phyloP scores from a whole-genome alignment of 202 grass and related monocot species.

The Setaria italica region DNA sequence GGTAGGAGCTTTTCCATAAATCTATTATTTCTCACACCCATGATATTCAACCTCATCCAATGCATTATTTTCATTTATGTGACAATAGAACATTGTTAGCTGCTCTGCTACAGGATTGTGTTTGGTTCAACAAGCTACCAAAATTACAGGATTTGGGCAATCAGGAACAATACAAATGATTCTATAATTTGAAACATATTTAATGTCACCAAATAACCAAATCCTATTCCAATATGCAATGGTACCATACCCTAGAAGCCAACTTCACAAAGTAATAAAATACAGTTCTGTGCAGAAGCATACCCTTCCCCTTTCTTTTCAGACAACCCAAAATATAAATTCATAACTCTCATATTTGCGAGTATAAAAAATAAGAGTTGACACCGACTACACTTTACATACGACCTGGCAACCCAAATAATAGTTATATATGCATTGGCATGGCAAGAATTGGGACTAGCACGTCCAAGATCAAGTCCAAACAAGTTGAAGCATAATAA shows the following conservation, averaged over 20 bases:
- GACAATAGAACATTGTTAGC: neutral
- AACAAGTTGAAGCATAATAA: neutral
- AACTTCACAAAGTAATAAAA: too few relatives aligned
- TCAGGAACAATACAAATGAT: neutral
- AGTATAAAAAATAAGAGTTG: neutral
- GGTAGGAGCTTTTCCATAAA: neutral
- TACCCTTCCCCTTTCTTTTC: neutral
- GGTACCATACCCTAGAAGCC: too few relatives aligned
- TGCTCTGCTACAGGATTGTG: neutral
- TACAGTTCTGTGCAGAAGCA: too few relatives aligned
- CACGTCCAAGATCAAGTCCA: neutral
- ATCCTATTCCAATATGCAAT: too few relatives aligned
- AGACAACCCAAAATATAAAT: neutral
- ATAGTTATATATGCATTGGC: neutral
- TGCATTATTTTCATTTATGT: neutral
- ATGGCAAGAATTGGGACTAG: too few relatives aligned
- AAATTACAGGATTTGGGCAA: neutral
- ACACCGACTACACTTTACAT: neutral
- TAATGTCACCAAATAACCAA: neutral
- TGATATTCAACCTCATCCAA: neutral
- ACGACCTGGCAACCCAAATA: neutral
- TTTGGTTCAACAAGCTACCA: slow-evolving; percentile 1
- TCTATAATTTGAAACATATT: neutral
- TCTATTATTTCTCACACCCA: neutral
- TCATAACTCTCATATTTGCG: neutral